Base-by-base conservation (phyloP, 495 filamentous ascomycete species). In the Daldinia childiae region DNA sequence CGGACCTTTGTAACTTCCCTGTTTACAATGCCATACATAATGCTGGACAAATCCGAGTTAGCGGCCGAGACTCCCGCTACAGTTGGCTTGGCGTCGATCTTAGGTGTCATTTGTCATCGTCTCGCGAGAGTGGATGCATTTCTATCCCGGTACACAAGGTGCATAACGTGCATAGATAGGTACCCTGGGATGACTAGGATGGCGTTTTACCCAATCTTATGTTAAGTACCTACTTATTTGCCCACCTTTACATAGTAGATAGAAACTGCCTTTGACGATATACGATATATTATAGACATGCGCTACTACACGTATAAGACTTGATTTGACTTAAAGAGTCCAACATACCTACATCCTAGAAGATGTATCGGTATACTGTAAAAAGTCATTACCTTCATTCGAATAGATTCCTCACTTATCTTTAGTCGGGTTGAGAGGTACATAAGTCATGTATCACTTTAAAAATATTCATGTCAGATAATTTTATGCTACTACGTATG, bases 1-100 rank as follows among this genome's bases (percentile, higher is more conserved):
- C 21, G 56, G 32, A 32, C 55, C 1, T 29, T 58, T 64, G 32
- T 27, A 64, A 19, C 43, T 66, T 55, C 62, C 68, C 62, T 71
- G 68, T 62, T 66, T 56, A 68, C 58, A 29, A 60, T 45, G 7
- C 41, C 41, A 45, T 4, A 56, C 41, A 45, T 4, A 56, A 57
- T 15, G 57, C 63, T 58, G 62, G 69, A 12, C 56, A 26, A 66
- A 30, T 43, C 62, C 39, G 63, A 63, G 51, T 66, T 71, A 72
- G 58, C 56, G 60, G 55, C 69, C 69, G 69, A 15, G n/a, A 45
- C 32, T 62, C 43, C 69, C 64, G 57, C 54, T 52, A 64, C 50
- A 38, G 60, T 32, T 50, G 51, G 17, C 70, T 72, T 72, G 64
- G 69, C 69, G 29, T 14, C 48, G 64, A 68, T 67, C 51, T 9